A percentile compares a stretch with the other conserved stretches of the same genome.
phyloP scores from a whole-genome alignment of 1,284 basidiomycete genomes.

The Tranzscheliella williamsii region DNA sequence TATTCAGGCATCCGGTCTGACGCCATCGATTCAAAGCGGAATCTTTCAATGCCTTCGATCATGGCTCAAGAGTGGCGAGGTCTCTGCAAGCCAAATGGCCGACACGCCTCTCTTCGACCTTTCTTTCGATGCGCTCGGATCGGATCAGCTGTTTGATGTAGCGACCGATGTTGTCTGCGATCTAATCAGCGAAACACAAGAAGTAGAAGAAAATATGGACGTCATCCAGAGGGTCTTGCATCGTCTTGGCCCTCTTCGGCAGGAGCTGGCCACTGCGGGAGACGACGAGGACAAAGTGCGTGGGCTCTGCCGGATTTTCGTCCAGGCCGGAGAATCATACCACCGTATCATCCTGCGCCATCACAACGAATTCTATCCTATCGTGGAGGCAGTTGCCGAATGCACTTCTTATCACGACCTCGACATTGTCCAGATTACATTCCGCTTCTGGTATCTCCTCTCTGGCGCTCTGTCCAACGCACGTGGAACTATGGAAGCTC shows the following conservation, averaged over 20 bases:
- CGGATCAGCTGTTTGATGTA: constrained; percentile 83
- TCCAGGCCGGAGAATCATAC: constrained; percentile 95
- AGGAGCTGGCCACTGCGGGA: constrained; percentile 39
- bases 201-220: constrained; percentile 89
- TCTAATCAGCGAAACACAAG: constrained; percentile 96
- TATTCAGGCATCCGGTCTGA: constrained; percentile 82
- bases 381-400: constrained; percentile 91
- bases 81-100: constrained; percentile 70
- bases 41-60: constrained; percentile 83
- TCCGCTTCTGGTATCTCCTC: constrained; percentile 92
- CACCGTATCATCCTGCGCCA: constrained; percentile 85
- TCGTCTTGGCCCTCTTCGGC: constrained; percentile 42
- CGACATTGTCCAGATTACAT: constrained; percentile 96
- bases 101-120: constrained; percentile 81
- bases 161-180: constrained; percentile 92
- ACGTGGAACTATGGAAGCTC: constrained; percentile 61
- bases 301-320: constrained; percentile 87
- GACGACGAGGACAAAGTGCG: constrained; percentile 83
- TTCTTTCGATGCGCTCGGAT: constrained; percentile 52
- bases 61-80: constrained; percentile 88
- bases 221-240: constrained; percentile 86
- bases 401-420: constrained; percentile 91
- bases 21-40: constrained; percentile 76
- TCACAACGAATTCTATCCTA: constrained; percentile 84
- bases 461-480: constrained; percentile 63